Percentiles rank a stretch among this genome's conserved stretches.
Evolutionary conservation across 345 rosid species (phyloP).

Genomic region (Pugionium cornutum): DNA sequence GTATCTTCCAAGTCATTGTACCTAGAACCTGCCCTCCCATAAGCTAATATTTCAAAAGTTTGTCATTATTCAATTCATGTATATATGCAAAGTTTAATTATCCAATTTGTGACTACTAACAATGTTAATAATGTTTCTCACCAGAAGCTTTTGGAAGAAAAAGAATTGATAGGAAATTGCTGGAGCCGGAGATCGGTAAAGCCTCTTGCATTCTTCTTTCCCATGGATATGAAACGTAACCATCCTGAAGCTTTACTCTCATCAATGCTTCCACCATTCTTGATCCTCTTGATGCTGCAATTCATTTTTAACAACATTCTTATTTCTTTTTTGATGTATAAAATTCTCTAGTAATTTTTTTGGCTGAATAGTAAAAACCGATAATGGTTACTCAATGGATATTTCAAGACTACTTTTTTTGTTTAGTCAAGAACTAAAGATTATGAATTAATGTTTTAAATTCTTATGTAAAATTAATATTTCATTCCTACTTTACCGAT

Average conservation of each 20-base stretch:
- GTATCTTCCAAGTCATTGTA: conserved; percentile 95
- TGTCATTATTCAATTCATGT: too few relatives aligned
- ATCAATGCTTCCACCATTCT: conserved; percentile 76
- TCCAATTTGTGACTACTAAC: neutral
- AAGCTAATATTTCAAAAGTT: conserved; percentile 31
- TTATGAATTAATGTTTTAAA: too few relatives aligned
- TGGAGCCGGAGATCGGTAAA: conserved; percentile 68
- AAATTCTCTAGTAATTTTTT: too few relatives aligned
- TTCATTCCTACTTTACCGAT: too few relatives aligned
- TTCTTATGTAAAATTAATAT: too few relatives aligned
- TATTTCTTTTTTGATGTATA: neutral
- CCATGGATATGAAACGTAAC: conserved; percentile 92
- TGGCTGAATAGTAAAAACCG: too few relatives aligned
- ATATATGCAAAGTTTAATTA: neutral
- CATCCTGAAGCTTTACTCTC: conserved; percentile 82
- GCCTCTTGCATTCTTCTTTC: conserved; percentile 64
- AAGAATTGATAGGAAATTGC: conserved; percentile 82
- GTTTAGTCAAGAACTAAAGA: too few relatives aligned
- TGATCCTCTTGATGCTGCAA: conserved; percentile 72
- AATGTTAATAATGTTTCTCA: conserved; percentile 5
- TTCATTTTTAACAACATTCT: conserved; percentile 1
- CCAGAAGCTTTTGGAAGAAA: conserved; percentile 92
- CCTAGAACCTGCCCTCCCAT: conserved; percentile 68
- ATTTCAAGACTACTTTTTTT: too few relatives aligned
- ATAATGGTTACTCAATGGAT: too few relatives aligned